phyloP scores from a whole-genome alignment of 345 rosid species.

The Eucalyptus curtisii region DNA sequence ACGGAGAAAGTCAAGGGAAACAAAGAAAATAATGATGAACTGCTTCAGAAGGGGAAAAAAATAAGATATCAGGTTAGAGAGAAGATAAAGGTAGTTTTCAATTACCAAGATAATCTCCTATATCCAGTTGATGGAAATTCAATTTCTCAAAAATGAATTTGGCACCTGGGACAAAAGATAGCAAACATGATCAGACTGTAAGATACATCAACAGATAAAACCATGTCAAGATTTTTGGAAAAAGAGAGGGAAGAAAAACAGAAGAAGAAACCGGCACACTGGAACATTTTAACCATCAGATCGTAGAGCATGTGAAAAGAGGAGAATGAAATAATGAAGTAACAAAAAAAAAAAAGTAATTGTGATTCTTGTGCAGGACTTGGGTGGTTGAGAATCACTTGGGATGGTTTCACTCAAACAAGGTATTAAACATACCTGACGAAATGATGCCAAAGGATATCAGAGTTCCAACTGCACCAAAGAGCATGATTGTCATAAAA shows the following conservation, averaged over 20 bases:
- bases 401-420: not conserved
- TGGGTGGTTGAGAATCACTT: not conserved
- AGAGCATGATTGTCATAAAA: conserved; percentile 87
- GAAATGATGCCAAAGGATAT: conserved; percentile 80
- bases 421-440: conserved; percentile 28
- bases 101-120: conserved; percentile 82
- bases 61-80: not conserved
- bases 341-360: not conserved
- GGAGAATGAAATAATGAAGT: not conserved
- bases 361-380: not conserved
- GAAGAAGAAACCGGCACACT: not conserved
- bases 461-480: conserved; percentile 91
- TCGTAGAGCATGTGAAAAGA: not conserved
- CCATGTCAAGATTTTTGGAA: not conserved
- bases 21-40: not conserved
- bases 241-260: not conserved
- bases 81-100: not conserved
- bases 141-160: conserved; percentile 56
- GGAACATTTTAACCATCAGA: not conserved
- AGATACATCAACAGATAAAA: not conserved
- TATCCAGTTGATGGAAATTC: conserved; percentile 47
- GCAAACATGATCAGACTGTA: not conserved
- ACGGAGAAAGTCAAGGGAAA: not conserved
- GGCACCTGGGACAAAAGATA: conserved; percentile 37
- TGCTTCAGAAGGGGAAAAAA: not conserved